Percentiles rank a stretch among this genome's conserved stretches.
These are phyloP conservation scores for Komagataella phaffii DNA, from an alignment of 805 yeast genomes.

Conservation along the genomic window DNA sequence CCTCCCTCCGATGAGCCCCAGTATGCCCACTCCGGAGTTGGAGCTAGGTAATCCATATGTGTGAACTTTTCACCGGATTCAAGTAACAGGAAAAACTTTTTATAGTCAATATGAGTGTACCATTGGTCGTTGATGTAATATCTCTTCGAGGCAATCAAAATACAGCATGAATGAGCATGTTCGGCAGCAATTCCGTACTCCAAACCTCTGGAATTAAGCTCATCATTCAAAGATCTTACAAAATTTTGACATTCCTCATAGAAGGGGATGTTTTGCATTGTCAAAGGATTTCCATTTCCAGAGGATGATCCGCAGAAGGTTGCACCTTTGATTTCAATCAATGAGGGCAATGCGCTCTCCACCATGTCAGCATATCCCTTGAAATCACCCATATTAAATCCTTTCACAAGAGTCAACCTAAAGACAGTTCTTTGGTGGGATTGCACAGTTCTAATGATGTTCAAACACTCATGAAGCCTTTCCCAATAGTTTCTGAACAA, in stretches of 20 bases:
- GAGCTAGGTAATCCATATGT: slow-evolving; percentile 67
- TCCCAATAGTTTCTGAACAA: slow-evolving; percentile 90
- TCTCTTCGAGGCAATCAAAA: slow-evolving; percentile 63
- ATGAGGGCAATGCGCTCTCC: slow-evolving; percentile 67
- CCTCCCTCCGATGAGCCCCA: slow-evolving; percentile 83
- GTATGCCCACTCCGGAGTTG: slow-evolving; percentile 85
- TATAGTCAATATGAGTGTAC: slow-evolving; percentile 84
- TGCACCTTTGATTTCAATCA: slow-evolving; percentile 89
- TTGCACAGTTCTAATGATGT: slow-evolving; percentile 61
- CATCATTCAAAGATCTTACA: slow-evolving; percentile 49
- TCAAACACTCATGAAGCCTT: slow-evolving; percentile 66
- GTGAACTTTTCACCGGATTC: slow-evolving; percentile 49
- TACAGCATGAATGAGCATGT: slow-evolving; percentile 92
- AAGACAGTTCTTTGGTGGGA: slow-evolving; percentile 82
- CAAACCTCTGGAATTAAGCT: slow-evolving; percentile 51
- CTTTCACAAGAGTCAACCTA: slow-evolving; percentile 82
- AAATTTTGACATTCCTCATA: slow-evolving; percentile 79
- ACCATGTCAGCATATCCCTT: slow-evolving; percentile 81
- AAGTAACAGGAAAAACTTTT: slow-evolving; percentile 57
- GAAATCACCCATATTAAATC: slow-evolving; percentile 76
- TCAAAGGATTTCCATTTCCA: slow-evolving; percentile 76
- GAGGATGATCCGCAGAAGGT: slow-evolving; percentile 86
- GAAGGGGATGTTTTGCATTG: slow-evolving; percentile 93
- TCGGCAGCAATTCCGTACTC: slow-evolving; percentile 83
- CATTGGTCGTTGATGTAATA: slow-evolving; percentile 63